phyloP scores from a whole-genome alignment of 306 rosid genomes.

The Ammopiptanthus mongolicus region DNA sequence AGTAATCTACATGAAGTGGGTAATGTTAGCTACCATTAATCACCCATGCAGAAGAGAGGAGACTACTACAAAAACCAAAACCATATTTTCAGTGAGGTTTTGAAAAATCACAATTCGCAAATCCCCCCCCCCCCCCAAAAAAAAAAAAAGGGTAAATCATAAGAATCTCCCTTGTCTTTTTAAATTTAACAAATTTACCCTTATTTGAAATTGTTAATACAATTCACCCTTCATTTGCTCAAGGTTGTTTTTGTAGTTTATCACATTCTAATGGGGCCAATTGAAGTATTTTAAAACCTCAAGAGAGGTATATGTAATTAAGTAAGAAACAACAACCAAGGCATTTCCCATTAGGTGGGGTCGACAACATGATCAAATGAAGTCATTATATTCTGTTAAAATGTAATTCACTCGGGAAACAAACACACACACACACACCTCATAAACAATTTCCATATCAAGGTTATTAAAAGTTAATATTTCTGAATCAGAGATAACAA shows the following conservation, averaged over 20 bases:
- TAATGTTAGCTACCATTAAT: slow-evolving; percentile 24
- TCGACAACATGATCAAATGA: too few relatives aligned
- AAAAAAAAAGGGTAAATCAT: not conserved
- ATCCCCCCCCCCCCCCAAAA: too few relatives aligned
- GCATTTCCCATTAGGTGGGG: too few relatives aligned
- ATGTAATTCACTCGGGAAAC: too few relatives aligned
- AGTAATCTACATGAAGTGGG: slow-evolving; percentile 51
- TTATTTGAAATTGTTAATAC: not conserved
- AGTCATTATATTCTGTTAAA: too few relatives aligned
- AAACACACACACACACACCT: too few relatives aligned
- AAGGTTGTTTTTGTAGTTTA: not conserved
- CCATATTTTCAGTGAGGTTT: not conserved
- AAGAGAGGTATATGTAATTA: not conserved
- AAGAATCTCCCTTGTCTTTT: not conserved
- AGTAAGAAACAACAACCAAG: not conserved
- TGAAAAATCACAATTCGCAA: too few relatives aligned
- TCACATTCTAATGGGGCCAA: not conserved
- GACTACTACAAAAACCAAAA: not conserved
- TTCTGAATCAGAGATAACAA: too few relatives aligned
- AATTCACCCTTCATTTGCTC: not conserved
- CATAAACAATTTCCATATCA: too few relatives aligned
- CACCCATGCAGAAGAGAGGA: not conserved
- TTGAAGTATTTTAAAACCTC: not conserved
- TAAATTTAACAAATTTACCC: not conserved
- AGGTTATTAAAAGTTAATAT: too few relatives aligned